phyloP scores from a whole-genome alignment of 164 flowering plant species.

The Paratinospora sagittata region DNA sequence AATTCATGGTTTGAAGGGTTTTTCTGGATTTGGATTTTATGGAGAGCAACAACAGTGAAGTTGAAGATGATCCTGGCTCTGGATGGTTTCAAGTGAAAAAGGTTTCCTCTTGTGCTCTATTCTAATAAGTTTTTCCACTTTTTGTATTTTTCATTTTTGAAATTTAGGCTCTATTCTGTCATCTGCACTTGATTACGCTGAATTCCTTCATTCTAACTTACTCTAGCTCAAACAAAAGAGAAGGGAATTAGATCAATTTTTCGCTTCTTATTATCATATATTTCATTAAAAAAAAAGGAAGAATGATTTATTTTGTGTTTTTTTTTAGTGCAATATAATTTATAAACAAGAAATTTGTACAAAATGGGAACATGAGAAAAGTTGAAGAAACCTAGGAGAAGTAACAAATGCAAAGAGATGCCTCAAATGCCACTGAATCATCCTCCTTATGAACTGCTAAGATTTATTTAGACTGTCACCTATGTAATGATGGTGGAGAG shows the following conservation, averaged over 20 bases:
- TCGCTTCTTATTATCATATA: background rate
- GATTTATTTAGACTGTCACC: too few species aligned
- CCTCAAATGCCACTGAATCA: too few species aligned
- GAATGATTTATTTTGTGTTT: too few species aligned
- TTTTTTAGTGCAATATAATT: too few species aligned
- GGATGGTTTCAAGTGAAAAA: slow-evolving; percentile 88
- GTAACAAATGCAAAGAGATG: too few species aligned
- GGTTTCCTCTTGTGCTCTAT: slow-evolving; percentile 29
- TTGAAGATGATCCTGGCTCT: slow-evolving; percentile 69
- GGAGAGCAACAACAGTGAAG: background rate
- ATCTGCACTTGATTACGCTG: background rate
- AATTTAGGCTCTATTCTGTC: background rate
- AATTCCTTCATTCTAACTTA: background rate
- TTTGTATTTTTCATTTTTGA: background rate
- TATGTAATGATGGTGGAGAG: too few species aligned
- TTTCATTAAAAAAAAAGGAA: background rate
- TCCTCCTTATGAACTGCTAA: too few species aligned
- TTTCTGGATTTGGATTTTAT: background rate
- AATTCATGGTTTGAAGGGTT: background rate
- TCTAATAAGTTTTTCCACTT: background rate
- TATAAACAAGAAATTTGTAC: too few species aligned
- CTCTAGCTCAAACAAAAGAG: background rate
- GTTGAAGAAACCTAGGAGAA: too few species aligned
- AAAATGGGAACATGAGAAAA: too few species aligned
- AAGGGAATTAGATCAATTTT: background rate